phyloP scores from a whole-genome alignment of 495 filamentous ascomycete species.

The Neurospora intermedia region DNA sequence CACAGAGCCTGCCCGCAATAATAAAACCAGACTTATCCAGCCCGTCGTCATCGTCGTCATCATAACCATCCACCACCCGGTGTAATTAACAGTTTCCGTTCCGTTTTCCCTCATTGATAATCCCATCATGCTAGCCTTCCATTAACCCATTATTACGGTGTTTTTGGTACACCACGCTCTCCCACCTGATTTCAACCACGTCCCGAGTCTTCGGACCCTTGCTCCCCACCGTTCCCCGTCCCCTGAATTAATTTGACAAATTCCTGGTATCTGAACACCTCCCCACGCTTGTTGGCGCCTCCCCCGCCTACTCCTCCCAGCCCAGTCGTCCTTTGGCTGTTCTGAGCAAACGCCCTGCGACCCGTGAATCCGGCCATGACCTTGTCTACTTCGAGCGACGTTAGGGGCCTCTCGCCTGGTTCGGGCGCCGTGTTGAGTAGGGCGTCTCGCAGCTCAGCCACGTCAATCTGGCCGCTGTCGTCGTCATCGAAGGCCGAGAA shows the following conservation, averaged over 20 bases:
- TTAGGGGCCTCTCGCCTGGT: conserved; percentile 54
- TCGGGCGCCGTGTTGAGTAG: conserved; percentile 72
- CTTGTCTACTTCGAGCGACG: conserved; percentile 67
- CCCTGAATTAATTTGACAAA: conserved; percentile 54
- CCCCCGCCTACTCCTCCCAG: conserved; percentile 7
- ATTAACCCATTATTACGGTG: background rate
- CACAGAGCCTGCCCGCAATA: background rate
- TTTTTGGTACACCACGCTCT: conserved; percentile 2
- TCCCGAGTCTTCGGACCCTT: conserved; percentile 19
- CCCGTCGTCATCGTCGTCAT: background rate
- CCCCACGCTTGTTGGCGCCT: conserved; percentile 45
- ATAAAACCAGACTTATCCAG: background rate
- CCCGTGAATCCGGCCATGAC: conserved; percentile 77
- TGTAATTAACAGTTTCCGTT: background rate
- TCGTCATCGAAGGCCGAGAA: conserved; percentile 94
- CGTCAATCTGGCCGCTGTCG: conserved; percentile 85
- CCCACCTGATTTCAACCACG: background rate
- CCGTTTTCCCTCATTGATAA: background rate
- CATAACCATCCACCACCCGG: background rate
- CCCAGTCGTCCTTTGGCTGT: conserved; percentile 13
- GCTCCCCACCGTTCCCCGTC: conserved; percentile 24
- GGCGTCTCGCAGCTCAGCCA: conserved; percentile 71
- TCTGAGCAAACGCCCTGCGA: conserved; percentile 60
- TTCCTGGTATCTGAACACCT: conserved; percentile 70
- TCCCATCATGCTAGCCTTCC: background rate